Conservation (phyloP, 306 rosid species). For the Sophora flavescens region DNA sequence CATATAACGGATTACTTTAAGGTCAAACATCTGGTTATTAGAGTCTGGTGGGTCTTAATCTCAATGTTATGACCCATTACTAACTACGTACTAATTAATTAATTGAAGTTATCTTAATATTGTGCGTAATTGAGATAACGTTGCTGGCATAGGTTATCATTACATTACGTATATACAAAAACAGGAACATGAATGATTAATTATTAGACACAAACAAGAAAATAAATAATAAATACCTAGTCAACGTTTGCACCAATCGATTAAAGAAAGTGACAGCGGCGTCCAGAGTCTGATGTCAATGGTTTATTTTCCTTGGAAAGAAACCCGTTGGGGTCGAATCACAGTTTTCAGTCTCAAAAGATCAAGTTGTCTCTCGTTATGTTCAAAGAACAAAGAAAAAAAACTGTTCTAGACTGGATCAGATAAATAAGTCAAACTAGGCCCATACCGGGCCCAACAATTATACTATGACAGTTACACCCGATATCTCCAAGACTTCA, state of each 20-base stretch:
- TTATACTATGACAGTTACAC: too few relatives aligned
- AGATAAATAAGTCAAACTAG: too few relatives aligned
- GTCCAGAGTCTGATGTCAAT: neutral
- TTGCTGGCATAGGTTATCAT: neutral
- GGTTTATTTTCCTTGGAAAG: neutral
- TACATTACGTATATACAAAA: neutral
- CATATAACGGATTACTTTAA: neutral
- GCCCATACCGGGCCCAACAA: too few relatives aligned
- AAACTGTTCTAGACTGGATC: too few relatives aligned
- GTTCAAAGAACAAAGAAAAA: too few relatives aligned
- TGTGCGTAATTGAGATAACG: constrained; percentile 7
- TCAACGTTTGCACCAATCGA: neutral
- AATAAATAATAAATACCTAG: neutral
- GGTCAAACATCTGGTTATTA: neutral
- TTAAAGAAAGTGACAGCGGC: constrained; percentile 19
- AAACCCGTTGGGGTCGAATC: constrained; percentile 1
- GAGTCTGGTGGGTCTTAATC: neutral
- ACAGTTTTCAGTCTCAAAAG: neutral
- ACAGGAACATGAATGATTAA: neutral
- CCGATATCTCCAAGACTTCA: too few relatives aligned
- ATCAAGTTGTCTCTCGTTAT: neutral
- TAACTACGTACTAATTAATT: neutral
- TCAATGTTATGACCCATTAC: neutral
- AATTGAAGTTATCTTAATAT: neutral
- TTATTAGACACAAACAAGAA: neutral